Base-by-base conservation (phyloP, 129 eudicot genomes). In the Calendula officinalis region DNA sequence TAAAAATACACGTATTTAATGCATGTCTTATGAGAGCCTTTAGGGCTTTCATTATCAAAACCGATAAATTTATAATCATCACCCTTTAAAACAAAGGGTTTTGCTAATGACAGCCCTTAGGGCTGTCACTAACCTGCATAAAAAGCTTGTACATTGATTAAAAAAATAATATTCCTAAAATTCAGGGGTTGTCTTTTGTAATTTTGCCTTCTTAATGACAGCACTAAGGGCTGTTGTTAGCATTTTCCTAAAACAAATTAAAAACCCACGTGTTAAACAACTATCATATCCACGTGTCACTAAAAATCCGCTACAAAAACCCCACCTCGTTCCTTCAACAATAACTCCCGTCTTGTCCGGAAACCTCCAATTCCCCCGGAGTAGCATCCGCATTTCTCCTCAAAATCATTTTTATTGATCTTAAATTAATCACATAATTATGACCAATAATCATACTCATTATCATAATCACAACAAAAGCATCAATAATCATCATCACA, bases 331-430 rank as follows among this genome's bases (percentile, higher is more conserved):
- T 38, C 43, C 69, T 44, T 53, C 32, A 62, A 64, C 62, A 62
- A 53, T 61, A 50, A 61, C 61, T 37, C 50, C 62, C 62, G 30
- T 22, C 30, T 54, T 51, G 62, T 71, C 34, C 69, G 56, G 62
- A 40, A 62, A 43, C 69, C 54, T 62, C 71, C 77, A 64, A 45
- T 73, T 45, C 77, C 77, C 12, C 77, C 65, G 77, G 64, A 73
- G 59, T 50, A 71, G 77, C 77, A 55, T 59, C 69, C 77, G 64
- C 64, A 3, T 44, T 43, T 14, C 60, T 68, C 32, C 55, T 8
- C 30, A 46, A 22, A 38, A 32, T 35, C 53, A 52, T 57, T 4
- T 43, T 55, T 39, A 17, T 52, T 5, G 8, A 6, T 41, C 14
- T 47, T 33, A 12, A 12, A 56, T 27, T 34, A 33, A 14, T 14